Evolutionary conservation across 108 stramenopile genomes (phyloP), one percentile per base, ranked within the genome.

Genomic region (Pseudonitzschia multiseries): DNA sequence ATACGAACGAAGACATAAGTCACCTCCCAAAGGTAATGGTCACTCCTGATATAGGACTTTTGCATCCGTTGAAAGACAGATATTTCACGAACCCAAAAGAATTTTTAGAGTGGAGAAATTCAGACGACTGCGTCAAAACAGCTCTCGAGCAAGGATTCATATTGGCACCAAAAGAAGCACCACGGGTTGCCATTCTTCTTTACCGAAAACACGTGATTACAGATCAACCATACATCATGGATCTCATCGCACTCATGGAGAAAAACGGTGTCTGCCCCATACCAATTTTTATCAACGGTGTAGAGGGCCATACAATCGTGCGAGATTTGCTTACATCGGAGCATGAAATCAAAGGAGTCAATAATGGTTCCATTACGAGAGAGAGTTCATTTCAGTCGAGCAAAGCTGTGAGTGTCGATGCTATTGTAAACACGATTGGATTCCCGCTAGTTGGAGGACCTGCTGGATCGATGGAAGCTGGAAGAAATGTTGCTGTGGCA

Each of bases 241-340:
- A 92, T 73, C 60, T 95, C 51, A 87, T 95, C 20, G 52, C 57
- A 65, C 57, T 77, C 10, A 78, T 94, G 84, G 93, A 94, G 74
- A 42, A 61, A 15, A 65, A 86, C 44, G 92, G 92, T 8, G 20
- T 95, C 4, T 46, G 93, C 14, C 94, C 94, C n/a, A 52, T 95
- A 46, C 94, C 94, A 20, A 84, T 95, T 43, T 95, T 95, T 56
- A 95, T 95, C 64, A 95, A 95, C 70, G 94, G 94, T 13, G 94
- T 95, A 2, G 94, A 95, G 70, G 94, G 90, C 5, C 94, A 95
- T 72, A 93, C 94, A 0, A 90, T 95, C 57, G 94, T 95, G 32
- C 77, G 93, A 29, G 93, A 94, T 82, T 88, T 85, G 82, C 57
- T 94, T 42, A 94, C 93, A 20, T 82, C 87, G 8, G 50, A 68